These are phyloP conservation scores for Deakozyma indianensis DNA, from an alignment of 805 yeast species.

Conservation along the genomic window DNA sequence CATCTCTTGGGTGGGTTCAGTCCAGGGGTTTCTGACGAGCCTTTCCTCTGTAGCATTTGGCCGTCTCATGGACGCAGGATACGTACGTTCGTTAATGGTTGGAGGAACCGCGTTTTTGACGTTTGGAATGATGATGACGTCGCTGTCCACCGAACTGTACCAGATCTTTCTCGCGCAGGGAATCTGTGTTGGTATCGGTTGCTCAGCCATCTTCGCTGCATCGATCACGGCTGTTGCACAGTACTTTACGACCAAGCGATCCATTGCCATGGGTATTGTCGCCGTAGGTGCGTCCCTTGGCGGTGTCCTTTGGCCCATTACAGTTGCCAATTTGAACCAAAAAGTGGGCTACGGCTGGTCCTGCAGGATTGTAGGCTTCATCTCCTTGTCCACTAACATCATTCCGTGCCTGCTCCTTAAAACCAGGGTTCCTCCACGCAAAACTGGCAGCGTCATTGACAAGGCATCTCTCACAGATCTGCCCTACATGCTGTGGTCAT, in stretches of 20 bases:
- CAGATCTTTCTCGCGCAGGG: constrained; percentile 42
- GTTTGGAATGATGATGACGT: constrained; percentile 20
- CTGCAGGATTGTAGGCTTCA: constrained; percentile 29
- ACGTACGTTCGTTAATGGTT: constrained; percentile 9
- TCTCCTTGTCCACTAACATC: constrained; percentile 12
- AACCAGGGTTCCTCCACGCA: constrained; percentile 19
- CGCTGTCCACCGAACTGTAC: constrained; percentile 25
- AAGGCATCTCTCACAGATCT: constrained; percentile 16
- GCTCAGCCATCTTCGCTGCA: constrained; percentile 28
- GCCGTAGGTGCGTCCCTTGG: constrained; percentile 39
- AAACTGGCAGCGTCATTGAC: constrained; percentile 14
- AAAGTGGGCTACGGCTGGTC: constrained; percentile 38
- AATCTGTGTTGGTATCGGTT: constrained; percentile 31
- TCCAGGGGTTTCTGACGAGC: constrained; percentile 18
- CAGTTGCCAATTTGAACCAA: constrained; percentile 28
- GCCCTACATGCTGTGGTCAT: constrained; percentile 12
- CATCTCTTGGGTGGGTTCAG: constrained; percentile 22
- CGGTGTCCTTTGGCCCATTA: constrained; percentile 33
- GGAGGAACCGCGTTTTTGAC: constrained; percentile 15
- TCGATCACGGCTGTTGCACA: constrained; percentile 30
- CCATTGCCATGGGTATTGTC: constrained; percentile 30
- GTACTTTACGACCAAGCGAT: constrained; percentile 30
- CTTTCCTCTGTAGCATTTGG: constrained; percentile 16
- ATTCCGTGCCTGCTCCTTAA: neutral
- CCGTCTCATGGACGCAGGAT: constrained; percentile 18